Percentiles rank a stretch among this genome's conserved stretches.
These are phyloP conservation scores for Phytophthora sp. DNA, from an alignment of 352 stramenopile genomes.

Conservation along the genomic window DNA sequence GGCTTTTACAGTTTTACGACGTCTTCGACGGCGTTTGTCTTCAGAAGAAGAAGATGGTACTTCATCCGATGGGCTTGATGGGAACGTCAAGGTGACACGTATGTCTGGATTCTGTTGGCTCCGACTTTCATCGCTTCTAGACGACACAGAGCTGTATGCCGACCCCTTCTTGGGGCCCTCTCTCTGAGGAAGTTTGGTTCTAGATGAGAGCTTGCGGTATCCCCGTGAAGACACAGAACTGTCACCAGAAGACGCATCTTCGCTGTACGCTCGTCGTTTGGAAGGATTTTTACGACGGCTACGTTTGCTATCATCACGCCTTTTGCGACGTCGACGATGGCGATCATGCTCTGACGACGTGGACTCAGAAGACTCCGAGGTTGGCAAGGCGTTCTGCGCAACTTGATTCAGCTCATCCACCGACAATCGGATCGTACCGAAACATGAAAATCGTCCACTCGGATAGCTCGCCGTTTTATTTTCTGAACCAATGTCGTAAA, in stretches of 20 bases:
- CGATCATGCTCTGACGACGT: slow-evolving; percentile 32
- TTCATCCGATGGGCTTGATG: slow-evolving; percentile 11
- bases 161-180: background rate
- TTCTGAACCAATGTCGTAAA: background rate
- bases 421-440: slow-evolving; percentile 27
- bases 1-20: slow-evolving; percentile 14
- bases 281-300: slow-evolving; percentile 18
- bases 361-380: slow-evolving; percentile 46
- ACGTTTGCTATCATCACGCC: slow-evolving; percentile 3
- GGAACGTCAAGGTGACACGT: slow-evolving; percentile 18
- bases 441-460: slow-evolving; percentile 2
- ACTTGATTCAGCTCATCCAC: slow-evolving; percentile 35
- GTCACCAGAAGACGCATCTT: slow-evolving; percentile 19
- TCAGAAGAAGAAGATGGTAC: slow-evolving; percentile 16
- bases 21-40: slow-evolving; percentile 23
- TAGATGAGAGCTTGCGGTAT: slow-evolving; percentile 10
- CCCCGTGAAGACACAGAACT: slow-evolving; percentile 4
- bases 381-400: slow-evolving; percentile 44
- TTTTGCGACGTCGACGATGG: slow-evolving; percentile 20
- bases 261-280: slow-evolving; percentile 4
- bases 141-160: slow-evolving; percentile 8
- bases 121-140: slow-evolving; percentile 16
- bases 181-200: background rate
- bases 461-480: background rate
- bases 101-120: slow-evolving; percentile 6